Base-by-base conservation (phyloP, 2,329 filamentous ascomycete species). In the Fusarium sp. region DNA sequence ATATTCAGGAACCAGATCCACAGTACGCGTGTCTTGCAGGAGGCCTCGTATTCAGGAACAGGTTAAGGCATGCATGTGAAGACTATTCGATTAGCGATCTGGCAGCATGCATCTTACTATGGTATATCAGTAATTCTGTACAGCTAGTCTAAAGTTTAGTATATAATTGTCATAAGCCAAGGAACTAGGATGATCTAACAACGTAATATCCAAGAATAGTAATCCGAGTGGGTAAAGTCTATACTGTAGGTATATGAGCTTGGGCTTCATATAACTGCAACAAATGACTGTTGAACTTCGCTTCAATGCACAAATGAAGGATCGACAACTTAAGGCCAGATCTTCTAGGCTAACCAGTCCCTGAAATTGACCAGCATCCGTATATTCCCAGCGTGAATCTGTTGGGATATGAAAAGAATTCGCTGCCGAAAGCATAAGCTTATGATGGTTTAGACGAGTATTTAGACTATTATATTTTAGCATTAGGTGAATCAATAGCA, bases 11-110 rank as follows among this genome's bases (percentile, higher is more conserved):
- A 21, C 8, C 5, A 23, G 67, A 50, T 61, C 62, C 64, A 72
- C 67, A 62, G 56, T 67, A 72, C 62, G 71, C 62, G 69, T 60
- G 71, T 63, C 67, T 64, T 63, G 56, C 37, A 54, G 39, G n/a
- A 26, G 25, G 18, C 37, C 30, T 51, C 54, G 44, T 65, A 46
- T 54, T 37, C 44, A 41, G 26, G 19, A 37, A 61, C 14, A 34
- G 19, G 23, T 46, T 41, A 52, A 50, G 37, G 46, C 46, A 61
- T 55, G 37, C 21, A 52, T 42, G 41, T 21, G 28, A 28, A 44
- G 30, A 44, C 21, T 41, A 19, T 39, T 42, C 37, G 18, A n/a
- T 41, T 23, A n/a, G 39, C 41, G 39, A 42, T 42, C 23, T 42
- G n/a, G 13, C 41, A 42, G 41, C n/a, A 21, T 14, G 13, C 41